Base-by-base conservation (phyloP, 2,329 filamentous ascomycete genomes). In the Pestalotiopsis sp. region DNA sequence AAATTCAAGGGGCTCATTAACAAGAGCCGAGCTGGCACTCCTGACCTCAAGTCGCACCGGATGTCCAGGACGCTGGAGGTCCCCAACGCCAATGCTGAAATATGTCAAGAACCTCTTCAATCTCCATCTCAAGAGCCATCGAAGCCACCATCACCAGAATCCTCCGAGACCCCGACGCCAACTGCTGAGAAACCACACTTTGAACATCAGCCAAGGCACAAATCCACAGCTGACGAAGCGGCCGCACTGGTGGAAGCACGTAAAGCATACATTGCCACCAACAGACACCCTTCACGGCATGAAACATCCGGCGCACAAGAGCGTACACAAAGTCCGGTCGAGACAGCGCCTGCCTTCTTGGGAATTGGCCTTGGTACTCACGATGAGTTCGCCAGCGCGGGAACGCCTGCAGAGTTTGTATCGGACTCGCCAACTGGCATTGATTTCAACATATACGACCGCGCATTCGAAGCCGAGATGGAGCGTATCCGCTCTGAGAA, bases 361-460 rank as follows among this genome's bases (percentile, higher is more conserved):
- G 91, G 92, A 68, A 94, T 98, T 72, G 94, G 94, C 17, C 88
- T 90, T 0, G 90, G 91, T 59, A 84, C 86, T 2, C 77, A 80
- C 31, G 83, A 87, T 70, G 83, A 83, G 20, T 84, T 84, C 73
- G 62, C 41, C 36, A 56, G 66, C 4, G 66, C 72, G 4, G 74
- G 72, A 20, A 23, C 70, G 13, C 57, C 71, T n/a, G 67, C 77
- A 60, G 77, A 86, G 25, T 78, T 91, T 4, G 90, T 97, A 56
- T 93, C 93, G 38, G 94, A 97, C 79, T 97, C 93, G 1, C 95
- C 95, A 2, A 91, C 91, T 0, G 92, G 91, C 1, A 92, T 93
- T 5, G 94, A 97, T 70, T 93, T 93, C 74, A 91, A 96, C 76
- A 91, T 98, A 68, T 98, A 97, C 78, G 93, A 97, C 78, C 89